Evolutionary conservation across 2,329 filamentous ascomycete genomes (phyloP).

Genomic region (Zymoseptoria pseudotritici): DNA sequence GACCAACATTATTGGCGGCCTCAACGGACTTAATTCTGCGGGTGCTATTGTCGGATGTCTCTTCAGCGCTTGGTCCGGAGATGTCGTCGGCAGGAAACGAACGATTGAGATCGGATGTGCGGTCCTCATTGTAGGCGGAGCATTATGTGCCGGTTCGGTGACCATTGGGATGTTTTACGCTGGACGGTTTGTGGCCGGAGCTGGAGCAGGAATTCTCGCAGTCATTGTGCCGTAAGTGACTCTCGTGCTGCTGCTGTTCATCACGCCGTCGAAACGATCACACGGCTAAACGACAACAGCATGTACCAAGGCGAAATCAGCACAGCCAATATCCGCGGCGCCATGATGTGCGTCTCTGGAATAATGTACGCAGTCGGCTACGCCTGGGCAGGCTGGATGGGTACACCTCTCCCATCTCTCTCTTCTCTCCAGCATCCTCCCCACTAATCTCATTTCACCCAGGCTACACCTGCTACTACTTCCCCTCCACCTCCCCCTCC

Average conservation of each 20-base stretch:
- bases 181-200: constrained; percentile 33
- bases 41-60: constrained; percentile 35
- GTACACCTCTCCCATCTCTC: too few species aligned
- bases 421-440: too few species aligned
- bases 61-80: constrained; percentile 34
- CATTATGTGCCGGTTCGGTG: constrained; percentile 32
- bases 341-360: constrained; percentile 36
- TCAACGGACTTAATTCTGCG: constrained; percentile 41
- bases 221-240: constrained; percentile 17
- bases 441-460: too few species aligned
- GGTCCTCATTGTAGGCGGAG: constrained; percentile 34
- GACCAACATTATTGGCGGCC: constrained; percentile 37
- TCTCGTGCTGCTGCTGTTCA: neutral
- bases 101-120: constrained; percentile 33
- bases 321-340: constrained; percentile 33
- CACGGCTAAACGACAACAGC: neutral
- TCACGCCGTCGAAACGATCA: too few species aligned
- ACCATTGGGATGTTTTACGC: constrained; percentile 37
- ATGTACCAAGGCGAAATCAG: constrained; percentile 38
- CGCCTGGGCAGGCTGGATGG: constrained; percentile 33
- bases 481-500: constrained; percentile 25
- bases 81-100: constrained; percentile 32
- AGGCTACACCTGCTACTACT: constrained; percentile 35
- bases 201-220: constrained; percentile 31
- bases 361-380: constrained; percentile 39